Conservation (phyloP, 352 stramenopile genomes). For the Globisporangium takayamanum region DNA sequence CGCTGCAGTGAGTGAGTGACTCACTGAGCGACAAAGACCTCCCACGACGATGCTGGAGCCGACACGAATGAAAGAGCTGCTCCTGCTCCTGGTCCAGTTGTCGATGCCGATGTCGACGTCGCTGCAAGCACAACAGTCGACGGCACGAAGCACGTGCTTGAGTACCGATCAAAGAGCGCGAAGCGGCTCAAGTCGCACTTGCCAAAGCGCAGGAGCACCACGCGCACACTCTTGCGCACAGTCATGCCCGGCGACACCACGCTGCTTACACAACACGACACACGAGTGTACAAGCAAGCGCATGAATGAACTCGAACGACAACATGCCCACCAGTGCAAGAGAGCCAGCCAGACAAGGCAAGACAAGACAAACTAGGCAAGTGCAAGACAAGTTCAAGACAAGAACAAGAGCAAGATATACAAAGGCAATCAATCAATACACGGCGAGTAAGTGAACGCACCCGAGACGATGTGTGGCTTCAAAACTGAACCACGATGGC, state of each 20-base stretch:
- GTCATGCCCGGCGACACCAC: slow-evolving; percentile 40
- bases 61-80: background rate
- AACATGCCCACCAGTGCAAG: background rate
- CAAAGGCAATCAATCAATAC: background rate
- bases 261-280: slow-evolving; percentile 13
- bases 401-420: background rate
- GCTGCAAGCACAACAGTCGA: background rate
- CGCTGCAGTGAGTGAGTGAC: background rate
- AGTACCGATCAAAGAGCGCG: slow-evolving; percentile 50
- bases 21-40: slow-evolving; percentile 21
- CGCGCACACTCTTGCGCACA: slow-evolving; percentile 52
- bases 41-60: slow-evolving; percentile 11
- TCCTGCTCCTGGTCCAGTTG: background rate
- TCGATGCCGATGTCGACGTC: background rate
- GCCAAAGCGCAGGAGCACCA: slow-evolving; percentile 43
- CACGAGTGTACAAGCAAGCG: slow-evolving; percentile 1
- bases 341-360: background rate
- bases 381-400: background rate
- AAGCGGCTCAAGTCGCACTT: slow-evolving; percentile 37
- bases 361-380: background rate
- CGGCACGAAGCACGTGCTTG: slow-evolving; percentile 57
- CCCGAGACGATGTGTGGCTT: slow-evolving; percentile 62
- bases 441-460: slow-evolving; percentile 17
- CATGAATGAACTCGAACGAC: background rate
- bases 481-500: slow-evolving; percentile 40